These are phyloP conservation scores for Citrus reticulata DNA, from an alignment of 345 rosid species.

Conservation along the genomic window DNA sequence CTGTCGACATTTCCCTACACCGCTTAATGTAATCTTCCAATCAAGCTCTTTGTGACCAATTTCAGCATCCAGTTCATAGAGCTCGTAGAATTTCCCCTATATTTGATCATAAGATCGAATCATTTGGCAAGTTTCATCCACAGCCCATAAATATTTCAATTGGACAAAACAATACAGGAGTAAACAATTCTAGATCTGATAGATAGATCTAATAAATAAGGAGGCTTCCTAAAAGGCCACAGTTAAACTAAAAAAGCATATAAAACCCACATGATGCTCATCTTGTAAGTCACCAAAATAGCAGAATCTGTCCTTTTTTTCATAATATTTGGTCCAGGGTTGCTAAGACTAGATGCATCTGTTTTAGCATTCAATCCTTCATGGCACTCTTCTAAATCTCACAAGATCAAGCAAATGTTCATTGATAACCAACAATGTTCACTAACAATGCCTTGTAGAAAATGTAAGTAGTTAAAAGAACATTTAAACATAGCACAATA, in stretches of 20 bases:
- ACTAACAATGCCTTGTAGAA: background rate
- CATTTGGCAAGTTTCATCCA: slow-evolving; percentile 14
- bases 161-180: background rate
- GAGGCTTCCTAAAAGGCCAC: background rate
- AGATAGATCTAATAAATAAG: background rate
- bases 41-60: slow-evolving; percentile 89
- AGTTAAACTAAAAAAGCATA: background rate
- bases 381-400: background rate
- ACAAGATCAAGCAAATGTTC: background rate
- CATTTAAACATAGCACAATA: background rate
- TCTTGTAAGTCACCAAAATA: background rate
- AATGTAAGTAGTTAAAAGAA: background rate
- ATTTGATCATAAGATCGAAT: slow-evolving; percentile 15
- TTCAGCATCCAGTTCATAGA: slow-evolving; percentile 96
- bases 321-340: background rate
- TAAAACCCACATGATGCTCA: background rate
- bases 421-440: background rate
- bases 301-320: background rate
- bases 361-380: background rate
- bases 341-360: background rate
- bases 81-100: slow-evolving; percentile 94
- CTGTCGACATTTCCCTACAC: slow-evolving; percentile 98
- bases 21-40: slow-evolving; percentile 92
- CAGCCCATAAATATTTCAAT: background rate
- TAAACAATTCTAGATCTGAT: background rate